Base-by-base conservation (phyloP, 202 grass and related monocot genomes). In the Setaria italica region DNA sequence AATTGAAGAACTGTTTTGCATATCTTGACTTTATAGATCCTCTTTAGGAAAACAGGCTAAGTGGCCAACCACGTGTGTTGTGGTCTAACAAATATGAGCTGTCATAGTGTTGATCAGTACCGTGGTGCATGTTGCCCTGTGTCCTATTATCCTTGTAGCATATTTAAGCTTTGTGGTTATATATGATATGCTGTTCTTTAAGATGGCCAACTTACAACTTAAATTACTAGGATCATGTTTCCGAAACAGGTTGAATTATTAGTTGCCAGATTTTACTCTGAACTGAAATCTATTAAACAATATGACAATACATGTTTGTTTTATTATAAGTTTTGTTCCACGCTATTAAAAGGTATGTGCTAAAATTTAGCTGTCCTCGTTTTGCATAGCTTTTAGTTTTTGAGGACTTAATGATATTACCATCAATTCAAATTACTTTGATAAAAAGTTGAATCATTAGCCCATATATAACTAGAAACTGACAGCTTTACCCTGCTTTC, bases 331-430 rank as follows among this genome's bases (percentile, higher is more conserved):
- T 50, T 69, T 54, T 29, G 1, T 43, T 21, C 10, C 9, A 50
- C 32, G 25, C 12, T 48, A 25, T 49, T 49, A 48, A 72, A 16
- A 49, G 32, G n/a, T 50, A 32, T 72, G 70, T 46, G 5, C 1
- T 9, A 33, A 33, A 16, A 50, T 73, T 33, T 17, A 17, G 15
- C 20, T 72, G 69, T 47, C 6, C 42, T 25, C 29, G 42, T 72
- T 72, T 72, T 30, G 21, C 43, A 32, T 72, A 58, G 7, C 20
- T 58, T 20, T 58, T 58, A 20, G n/a, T 11, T 62, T 62, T 30
- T 13, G 59, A 62, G 59, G 37, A 63, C 14, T 88, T 79, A 66
- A 70, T 56, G 35, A 20, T 25, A 84, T 53, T 74, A 33, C 2
- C 1, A 39, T 64, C 47, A 47, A 88, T 17, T n/a, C 34, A 75